phyloP scores from a whole-genome alignment of 2,329 filamentous ascomycete species.

The Aureobasidium sp. region DNA sequence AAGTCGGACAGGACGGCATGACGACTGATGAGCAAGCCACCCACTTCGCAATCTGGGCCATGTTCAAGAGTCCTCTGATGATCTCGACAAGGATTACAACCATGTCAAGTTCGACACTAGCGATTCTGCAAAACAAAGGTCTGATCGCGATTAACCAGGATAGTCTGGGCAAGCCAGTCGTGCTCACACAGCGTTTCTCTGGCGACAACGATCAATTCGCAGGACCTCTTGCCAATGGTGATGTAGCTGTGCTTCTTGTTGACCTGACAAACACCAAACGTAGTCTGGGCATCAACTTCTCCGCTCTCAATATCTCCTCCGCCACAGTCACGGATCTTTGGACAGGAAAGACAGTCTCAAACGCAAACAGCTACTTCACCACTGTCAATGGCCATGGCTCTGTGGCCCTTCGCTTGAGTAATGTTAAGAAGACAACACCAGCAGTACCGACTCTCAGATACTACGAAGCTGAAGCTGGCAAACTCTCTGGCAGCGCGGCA shows the following conservation, averaged over 20 bases:
- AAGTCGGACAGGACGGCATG: slow-evolving; percentile 28
- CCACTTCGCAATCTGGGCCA: slow-evolving; percentile 27
- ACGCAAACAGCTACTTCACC: slow-evolving; percentile 21
- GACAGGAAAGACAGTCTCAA: slow-evolving; percentile 21
- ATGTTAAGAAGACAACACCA: slow-evolving; percentile 22
- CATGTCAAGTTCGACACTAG: slow-evolving; percentile 20
- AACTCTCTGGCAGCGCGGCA: slow-evolving; percentile 27
- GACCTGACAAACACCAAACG: slow-evolving; percentile 33
- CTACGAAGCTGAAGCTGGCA: slow-evolving; percentile 28
- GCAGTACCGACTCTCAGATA: slow-evolving; percentile 22
- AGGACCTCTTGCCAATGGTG: slow-evolving; percentile 31
- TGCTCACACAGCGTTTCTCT: slow-evolving; percentile 38
- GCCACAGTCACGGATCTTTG: slow-evolving; percentile 34
- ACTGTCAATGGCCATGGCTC: slow-evolving; percentile 25
- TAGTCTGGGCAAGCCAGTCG: slow-evolving; percentile 44
- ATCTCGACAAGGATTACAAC: slow-evolving; percentile 21
- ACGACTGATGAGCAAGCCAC: slow-evolving; percentile 24
- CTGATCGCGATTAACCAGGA: slow-evolving; percentile 55
- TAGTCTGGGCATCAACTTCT: slow-evolving; percentile 28
- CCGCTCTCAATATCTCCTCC: slow-evolving; percentile 27
- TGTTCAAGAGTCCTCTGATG: slow-evolving; percentile 26
- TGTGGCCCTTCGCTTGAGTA: slow-evolving; percentile 30
- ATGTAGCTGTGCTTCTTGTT: slow-evolving; percentile 31
- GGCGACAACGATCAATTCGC: slow-evolving; percentile 35
- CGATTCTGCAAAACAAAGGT: slow-evolving; percentile 42